Base-by-base conservation (phyloP, 139 green algal species). In the Zygnema cylindricum region DNA sequence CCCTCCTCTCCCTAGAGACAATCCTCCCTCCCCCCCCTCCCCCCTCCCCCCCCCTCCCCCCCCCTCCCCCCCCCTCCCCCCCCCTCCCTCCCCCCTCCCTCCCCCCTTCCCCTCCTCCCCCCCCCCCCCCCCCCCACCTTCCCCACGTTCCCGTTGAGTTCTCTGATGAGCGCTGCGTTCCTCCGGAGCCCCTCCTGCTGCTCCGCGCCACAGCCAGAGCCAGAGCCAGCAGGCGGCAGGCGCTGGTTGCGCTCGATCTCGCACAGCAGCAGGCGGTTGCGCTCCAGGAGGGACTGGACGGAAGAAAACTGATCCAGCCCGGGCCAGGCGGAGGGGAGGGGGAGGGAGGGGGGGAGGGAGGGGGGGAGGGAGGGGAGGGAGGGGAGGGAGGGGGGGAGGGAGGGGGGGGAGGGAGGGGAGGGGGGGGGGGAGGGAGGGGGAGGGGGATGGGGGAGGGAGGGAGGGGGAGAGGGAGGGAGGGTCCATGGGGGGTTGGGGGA, bases 181-280 rank as follows among this genome's bases (percentile, higher is more conserved):
- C 93, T 57, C 2, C 87, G 87, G 1, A 95, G 83, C 22, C 49
- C 91, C 55, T 95, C 91, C n/a, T n/a, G n/a, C n/a, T n/a, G n/a
- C n/a, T n/a, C n/a, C n/a, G 0, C 86, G 79, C 1, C 76, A 88
- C 21, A n/a, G 30, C 57, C 30, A n/a, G 30, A n/a, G n/a, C n/a
- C n/a, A n/a, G n/a, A n/a, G n/a, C n/a, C n/a, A n/a, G n/a, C n/a
- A n/a, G n/a, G n/a, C 25, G 71, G n/a, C 21, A 43, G 25, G 0
- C 93, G 84, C 54, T 95, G 94, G 81, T 95, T 95, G 55, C 36
- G 43, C 42, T 94, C 93, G 21, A 95, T 94, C 76, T 95, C 89
- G 22, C 90, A 88, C 2, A 95, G 93, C 11, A 95, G 85, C 76
- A 90, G 42, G 43, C 75, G 76, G 75, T 90, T 90, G 33, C 76